phyloP scores from a whole-genome alignment of 768 basidiomycete species.

The Crepidotus variabilis region DNA sequence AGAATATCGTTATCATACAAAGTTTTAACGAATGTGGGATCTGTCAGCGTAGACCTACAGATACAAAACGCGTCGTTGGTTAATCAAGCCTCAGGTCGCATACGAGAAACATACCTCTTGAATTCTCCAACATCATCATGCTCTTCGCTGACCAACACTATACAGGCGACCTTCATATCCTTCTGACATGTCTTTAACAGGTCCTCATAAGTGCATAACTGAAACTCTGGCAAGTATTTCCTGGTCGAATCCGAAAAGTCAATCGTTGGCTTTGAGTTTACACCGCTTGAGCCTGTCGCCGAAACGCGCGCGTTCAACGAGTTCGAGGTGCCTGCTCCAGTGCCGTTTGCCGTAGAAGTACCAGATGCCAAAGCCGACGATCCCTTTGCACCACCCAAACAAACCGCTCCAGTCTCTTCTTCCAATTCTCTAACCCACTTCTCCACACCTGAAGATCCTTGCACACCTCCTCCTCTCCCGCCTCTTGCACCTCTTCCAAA shows the following conservation, averaged over 20 bases:
- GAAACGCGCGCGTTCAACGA: slow-evolving; percentile 10
- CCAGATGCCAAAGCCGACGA: background rate
- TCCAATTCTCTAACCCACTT: slow-evolving; percentile 79
- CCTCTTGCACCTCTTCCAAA: background rate
- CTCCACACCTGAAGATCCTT: slow-evolving; percentile 54
- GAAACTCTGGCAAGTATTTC: slow-evolving; percentile 77
- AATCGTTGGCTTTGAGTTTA: background rate
- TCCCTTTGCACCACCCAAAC: background rate
- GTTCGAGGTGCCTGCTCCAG: background rate
- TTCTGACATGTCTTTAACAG: slow-evolving; percentile 67
- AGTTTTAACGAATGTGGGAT: slow-evolving; percentile 62
- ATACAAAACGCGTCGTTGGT: background rate
- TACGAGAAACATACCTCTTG: slow-evolving; percentile 54
- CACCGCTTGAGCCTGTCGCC: slow-evolving; percentile 15
- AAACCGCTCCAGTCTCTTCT: slow-evolving; percentile 79
- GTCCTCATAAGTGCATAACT: slow-evolving; percentile 75
- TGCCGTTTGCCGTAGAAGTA: background rate
- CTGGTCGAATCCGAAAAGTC: slow-evolving; percentile 1
- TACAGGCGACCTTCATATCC: slow-evolving; percentile 71
- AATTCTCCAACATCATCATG: slow-evolving; percentile 89
- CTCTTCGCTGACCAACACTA: slow-evolving; percentile 82
- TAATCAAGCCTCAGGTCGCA: background rate
- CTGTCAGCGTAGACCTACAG: slow-evolving; percentile 68
- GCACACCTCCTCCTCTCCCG: slow-evolving; percentile 17
- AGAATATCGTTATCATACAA: slow-evolving; percentile 73